phyloP scores from a whole-genome alignment of 805 yeast genomes.

The Candida coquimbonensis region DNA sequence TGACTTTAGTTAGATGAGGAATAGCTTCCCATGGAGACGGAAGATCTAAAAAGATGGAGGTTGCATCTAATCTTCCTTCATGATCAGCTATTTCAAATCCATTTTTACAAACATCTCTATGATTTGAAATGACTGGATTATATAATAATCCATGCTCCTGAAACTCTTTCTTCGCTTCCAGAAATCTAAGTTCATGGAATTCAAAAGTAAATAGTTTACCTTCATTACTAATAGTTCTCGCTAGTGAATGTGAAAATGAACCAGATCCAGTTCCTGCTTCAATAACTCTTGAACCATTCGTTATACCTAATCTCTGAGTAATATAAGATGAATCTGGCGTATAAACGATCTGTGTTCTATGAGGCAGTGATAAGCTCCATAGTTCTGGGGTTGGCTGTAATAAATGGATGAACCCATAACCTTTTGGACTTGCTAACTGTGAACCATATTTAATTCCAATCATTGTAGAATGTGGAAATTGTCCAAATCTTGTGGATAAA shows the following conservation, averaged over 20 bases:
- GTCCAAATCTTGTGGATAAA: conserved; percentile 83
- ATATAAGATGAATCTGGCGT: conserved; percentile 93
- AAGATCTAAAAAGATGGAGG: conserved; percentile 78
- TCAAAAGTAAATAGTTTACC: conserved; percentile 82
- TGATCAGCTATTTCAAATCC: conserved; percentile 59
- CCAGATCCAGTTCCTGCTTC: conserved; percentile 99
- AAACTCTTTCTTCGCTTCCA: conserved; percentile 76
- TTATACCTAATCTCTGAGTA: conserved; percentile 69
- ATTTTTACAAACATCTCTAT: conserved; percentile 84
- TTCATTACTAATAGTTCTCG: conserved; percentile 52
- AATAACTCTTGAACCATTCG: conserved; percentile 70
- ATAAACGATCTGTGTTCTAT: conserved; percentile 95
- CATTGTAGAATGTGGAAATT: conserved; percentile 79
- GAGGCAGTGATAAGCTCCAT: conserved; percentile 95
- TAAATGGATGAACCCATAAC: conserved; percentile 79
- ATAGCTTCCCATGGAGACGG: conserved; percentile 98
- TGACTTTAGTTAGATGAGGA: conserved; percentile 55
- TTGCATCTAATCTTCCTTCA: conserved; percentile 44
- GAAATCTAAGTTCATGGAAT: conserved; percentile 78
- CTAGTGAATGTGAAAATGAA: conserved; percentile 87
- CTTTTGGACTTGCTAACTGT: conserved; percentile 71
- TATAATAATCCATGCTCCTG: conserved; percentile 58
- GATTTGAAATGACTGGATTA: conserved; percentile 55
- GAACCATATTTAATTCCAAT: conserved; percentile 78
- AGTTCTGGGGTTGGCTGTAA: conserved; percentile 91